Conservation (phyloP, 345 rosid species). For the Orychophragmus violaceus region DNA sequence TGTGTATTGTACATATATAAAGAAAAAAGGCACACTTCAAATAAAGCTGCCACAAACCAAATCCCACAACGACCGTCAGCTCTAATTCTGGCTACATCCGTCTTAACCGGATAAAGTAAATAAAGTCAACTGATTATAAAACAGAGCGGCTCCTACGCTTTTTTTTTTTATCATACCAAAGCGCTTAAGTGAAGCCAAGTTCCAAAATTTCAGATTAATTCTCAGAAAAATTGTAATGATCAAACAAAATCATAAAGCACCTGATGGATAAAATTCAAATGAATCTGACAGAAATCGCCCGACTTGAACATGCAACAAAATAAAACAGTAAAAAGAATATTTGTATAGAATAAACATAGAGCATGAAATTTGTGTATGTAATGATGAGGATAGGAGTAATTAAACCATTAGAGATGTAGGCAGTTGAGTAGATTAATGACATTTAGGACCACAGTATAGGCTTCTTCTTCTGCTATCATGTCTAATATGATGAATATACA, state of each 20-base stretch:
- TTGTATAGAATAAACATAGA: background rate
- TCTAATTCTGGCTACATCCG: conserved; percentile 3
- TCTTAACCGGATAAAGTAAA: conserved; percentile 22
- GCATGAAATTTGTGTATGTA: background rate
- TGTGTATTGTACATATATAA: too few species aligned
- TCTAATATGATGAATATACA: conserved; percentile 2
- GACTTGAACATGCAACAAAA: background rate
- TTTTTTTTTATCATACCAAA: too few species aligned
- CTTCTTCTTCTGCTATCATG: conserved; percentile 1
- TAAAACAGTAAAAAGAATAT: background rate
- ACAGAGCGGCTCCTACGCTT: background rate
- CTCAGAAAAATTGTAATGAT: background rate
- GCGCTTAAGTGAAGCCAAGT: background rate
- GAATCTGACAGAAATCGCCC: background rate
- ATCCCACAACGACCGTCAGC: conserved; percentile 1
- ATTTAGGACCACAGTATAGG: conserved; percentile 26
- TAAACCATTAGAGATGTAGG: conserved; percentile 3
- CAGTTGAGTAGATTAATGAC: conserved; percentile 22
- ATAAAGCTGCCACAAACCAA: conserved; percentile 15
- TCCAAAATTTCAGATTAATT: background rate
- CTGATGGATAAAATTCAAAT: background rate
- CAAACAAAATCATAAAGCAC: background rate
- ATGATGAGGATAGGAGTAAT: background rate
- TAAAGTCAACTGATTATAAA: conserved; percentile 25
- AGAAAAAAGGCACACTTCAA: conserved; percentile 1